A percentile compares a stretch with the other conserved stretches of the same genome.
Conservation (phyloP, 2,329 filamentous ascomycete genomes). For the Purpureocillium lavendulum region DNA sequence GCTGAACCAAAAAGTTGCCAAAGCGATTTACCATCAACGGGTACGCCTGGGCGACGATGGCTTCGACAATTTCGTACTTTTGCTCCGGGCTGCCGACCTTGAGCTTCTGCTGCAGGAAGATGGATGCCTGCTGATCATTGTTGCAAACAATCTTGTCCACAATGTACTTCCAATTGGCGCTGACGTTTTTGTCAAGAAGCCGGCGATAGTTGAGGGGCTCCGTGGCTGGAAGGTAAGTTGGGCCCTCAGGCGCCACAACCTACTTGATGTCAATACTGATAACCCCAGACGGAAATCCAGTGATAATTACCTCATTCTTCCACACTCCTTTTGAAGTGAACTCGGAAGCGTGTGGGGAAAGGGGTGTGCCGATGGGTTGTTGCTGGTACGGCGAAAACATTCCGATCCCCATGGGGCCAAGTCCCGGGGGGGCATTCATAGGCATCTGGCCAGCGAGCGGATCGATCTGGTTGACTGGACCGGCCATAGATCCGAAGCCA, state of each 20-base stretch:
- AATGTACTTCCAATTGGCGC: conserved; percentile 98
- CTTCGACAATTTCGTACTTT: conserved; percentile 94
- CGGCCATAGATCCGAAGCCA: conserved; percentile 22
- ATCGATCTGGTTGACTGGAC: conserved; percentile 24
- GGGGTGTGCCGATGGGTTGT: conserved; percentile 52
- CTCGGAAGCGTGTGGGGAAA: conserved; percentile 67
- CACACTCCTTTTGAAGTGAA: conserved; percentile 53
- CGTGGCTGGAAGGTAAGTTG: conserved; percentile 76
- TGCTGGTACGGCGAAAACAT: conserved; percentile 43
- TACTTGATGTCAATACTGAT: conserved; percentile 18
- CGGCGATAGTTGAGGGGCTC: conserved; percentile 96
- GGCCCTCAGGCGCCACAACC: conserved; percentile 45
- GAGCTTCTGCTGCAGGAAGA: conserved; percentile 97
- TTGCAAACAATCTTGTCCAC: conserved; percentile 99
- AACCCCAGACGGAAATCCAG: too few relatives aligned
- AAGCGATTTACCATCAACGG: conserved; percentile 97
- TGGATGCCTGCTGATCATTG: conserved; percentile 98
- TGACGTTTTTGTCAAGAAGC: conserved; percentile 88
- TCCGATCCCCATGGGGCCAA: conserved; percentile 28
- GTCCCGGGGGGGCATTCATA: conserved; percentile 24
- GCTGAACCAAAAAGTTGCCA: conserved; percentile 95
- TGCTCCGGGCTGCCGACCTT: conserved; percentile 93
- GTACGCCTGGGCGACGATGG: conserved; percentile 91
- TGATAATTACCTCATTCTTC: conserved; percentile 44
- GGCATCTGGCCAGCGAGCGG: conserved; percentile 24